A percentile compares a stretch with the other conserved stretches of the same genome.
These are phyloP conservation scores for Phytophthora parvispora DNA, from an alignment of 352 stramenopile species.

Conservation along the genomic window DNA sequence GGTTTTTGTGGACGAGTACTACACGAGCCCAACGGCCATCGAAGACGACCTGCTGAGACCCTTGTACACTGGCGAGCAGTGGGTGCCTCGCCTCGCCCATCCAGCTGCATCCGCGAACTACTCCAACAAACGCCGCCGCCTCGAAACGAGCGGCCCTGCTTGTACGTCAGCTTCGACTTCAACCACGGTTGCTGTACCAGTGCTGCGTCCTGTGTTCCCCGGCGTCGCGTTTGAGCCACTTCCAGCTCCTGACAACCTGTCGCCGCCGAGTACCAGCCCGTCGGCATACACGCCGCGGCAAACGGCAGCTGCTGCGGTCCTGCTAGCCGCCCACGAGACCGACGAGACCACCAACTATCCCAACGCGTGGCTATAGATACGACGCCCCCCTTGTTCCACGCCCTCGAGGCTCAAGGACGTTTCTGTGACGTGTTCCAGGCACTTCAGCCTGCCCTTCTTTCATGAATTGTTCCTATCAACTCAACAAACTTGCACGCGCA, in stretches of 20 bases:
- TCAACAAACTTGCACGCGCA: constrained; percentile 21
- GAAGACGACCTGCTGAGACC: constrained; percentile 62
- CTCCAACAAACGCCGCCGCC: constrained; percentile 32
- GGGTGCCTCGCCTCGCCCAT: constrained; percentile 19
- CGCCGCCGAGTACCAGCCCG: constrained; percentile 17
- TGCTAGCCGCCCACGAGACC: constrained; percentile 30
- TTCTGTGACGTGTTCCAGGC: constrained; percentile 12
- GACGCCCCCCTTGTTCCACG: constrained; percentile 2
- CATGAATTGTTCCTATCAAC: constrained; percentile 14
- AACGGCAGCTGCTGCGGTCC: constrained; percentile 6
- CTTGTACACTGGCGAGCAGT: constrained; percentile 36
- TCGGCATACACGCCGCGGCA: constrained; percentile 6
- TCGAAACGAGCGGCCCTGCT: constrained; percentile 10
- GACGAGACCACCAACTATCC: constrained; percentile 18
- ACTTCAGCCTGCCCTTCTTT: neutral
- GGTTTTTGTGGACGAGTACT: constrained; percentile 54
- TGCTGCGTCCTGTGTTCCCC: neutral
- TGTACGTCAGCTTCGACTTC: constrained; percentile 4
- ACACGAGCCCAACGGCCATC: constrained; percentile 57
- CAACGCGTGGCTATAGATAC: constrained; percentile 37
- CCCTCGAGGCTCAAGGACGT: constrained; percentile 17
- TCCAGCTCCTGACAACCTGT: constrained; percentile 18
- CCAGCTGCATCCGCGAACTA: constrained; percentile 19
- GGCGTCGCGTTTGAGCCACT: constrained; percentile 22
- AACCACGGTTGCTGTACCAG: constrained; percentile 4